Percentiles rank a stretch among this genome's conserved stretches.
Conservation (phyloP, 805 yeast genomes). For the Candida ficus region DNA sequence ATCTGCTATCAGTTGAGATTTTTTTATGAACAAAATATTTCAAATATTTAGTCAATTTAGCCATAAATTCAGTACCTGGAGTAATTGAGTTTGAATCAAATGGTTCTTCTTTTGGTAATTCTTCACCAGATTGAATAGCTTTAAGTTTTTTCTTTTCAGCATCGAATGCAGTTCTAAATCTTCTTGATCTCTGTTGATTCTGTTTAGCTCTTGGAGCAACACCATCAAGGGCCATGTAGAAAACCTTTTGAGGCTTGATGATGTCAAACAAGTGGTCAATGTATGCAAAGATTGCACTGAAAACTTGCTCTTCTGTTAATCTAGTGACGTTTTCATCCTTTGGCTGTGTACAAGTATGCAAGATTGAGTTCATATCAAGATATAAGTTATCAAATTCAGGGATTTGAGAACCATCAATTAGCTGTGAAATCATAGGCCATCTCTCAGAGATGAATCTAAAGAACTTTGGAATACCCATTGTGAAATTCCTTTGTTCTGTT, state of each 20-base stretch:
- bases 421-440: constrained; percentile 94
- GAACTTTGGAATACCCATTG: constrained; percentile 91
- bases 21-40: constrained; percentile 93
- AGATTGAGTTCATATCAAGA: constrained; percentile 95
- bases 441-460: constrained; percentile 96
- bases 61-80: constrained; percentile 99
- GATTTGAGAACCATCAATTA: constrained; percentile 72
- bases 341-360: constrained; percentile 90
- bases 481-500: neutral
- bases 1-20: constrained; percentile 83
- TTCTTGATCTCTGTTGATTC: constrained; percentile 96
- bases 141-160: constrained; percentile 76
- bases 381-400: constrained; percentile 95
- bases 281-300: constrained; percentile 85
- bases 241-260: constrained; percentile 78
- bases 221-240: constrained; percentile 97
- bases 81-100: constrained; percentile 93
- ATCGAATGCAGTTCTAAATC: constrained; percentile 90
- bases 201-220: constrained; percentile 98
- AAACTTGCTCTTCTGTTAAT: constrained; percentile 86
- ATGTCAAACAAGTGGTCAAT: constrained; percentile 89
- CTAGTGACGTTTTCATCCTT: constrained; percentile 62
- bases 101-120: constrained; percentile 75
- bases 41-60: constrained; percentile 71
- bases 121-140: constrained; percentile 69